Evolutionary conservation across 2,329 filamentous ascomycete species (phyloP), one percentile per base, ranked within the genome.

Genomic region (Ophiostoma australiae): DNA sequence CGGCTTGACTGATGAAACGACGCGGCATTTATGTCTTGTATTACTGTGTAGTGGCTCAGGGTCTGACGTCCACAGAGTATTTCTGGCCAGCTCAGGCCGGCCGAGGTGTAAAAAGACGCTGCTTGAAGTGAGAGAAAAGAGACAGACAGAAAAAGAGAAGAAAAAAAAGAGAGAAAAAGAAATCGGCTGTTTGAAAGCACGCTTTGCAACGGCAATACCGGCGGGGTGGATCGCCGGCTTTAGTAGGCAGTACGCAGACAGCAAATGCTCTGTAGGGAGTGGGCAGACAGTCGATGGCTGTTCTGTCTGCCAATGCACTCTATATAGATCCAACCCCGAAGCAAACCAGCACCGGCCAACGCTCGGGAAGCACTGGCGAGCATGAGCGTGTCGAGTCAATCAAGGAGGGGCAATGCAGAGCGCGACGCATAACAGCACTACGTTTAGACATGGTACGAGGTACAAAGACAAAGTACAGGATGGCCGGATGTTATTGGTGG

Each of bases 1-100:
- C 37, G 52, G 52, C 52, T 58, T 58, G 52, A 58, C 52, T 27
- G 68, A 63, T 63, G 58, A 63, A 63, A 63, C 58, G 44, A 48
- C 72, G 72, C 72, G 72, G 72, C 61, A 72, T 72, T 72, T 72
- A 70, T 65, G 44, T 11, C 15, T 7, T 33, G 23, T 63, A n/a
- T n/a, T n/a, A 20, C 10, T 63, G 11, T 17, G 27, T 17, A 31
- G n/a, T 33, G 6, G 44, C 8, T 31, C 58, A 63, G 44, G 44
- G 44, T 35, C 27, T 63, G 23, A 48, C 41, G 20, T 63, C 27
- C 27, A 31, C 27, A n/a, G 27, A 13, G 39, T 35, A 17, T 63
- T 63, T 61, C 15, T 63, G 4, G 27, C 20, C 11, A 17, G 52
- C 8, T 15, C 10, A 27, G 52, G 4, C 52, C 23, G 44, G 17